Conservation (phyloP, 192 early-diverging fungal species). For the Powellomyces hirtus region DNA sequence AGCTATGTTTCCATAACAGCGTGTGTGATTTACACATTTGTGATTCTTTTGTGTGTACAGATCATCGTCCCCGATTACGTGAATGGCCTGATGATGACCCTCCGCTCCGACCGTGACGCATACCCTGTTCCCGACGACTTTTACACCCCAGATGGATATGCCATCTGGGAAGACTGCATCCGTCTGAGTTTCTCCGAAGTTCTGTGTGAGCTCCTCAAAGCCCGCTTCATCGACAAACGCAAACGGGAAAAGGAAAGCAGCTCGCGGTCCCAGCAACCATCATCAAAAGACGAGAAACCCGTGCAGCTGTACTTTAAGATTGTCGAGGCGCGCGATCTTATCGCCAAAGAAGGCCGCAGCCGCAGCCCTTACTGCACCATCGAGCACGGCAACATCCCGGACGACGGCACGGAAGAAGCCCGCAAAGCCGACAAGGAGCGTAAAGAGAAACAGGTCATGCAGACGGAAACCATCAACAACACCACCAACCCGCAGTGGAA, state of each 20-base stretch:
- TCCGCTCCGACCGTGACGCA: constrained; percentile 32
- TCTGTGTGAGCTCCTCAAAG: constrained; percentile 37
- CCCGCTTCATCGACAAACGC: constrained; percentile 24
- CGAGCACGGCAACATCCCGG: constrained; percentile 43
- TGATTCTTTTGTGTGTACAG: too few relatives aligned
- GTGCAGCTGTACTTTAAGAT: constrained; percentile 49
- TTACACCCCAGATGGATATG: constrained; percentile 35
- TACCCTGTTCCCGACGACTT: constrained; percentile 50
- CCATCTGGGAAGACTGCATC: constrained; percentile 35
- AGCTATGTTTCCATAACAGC: too few relatives aligned
- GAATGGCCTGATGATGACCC: constrained; percentile 39
- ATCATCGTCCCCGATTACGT: constrained; percentile 48
- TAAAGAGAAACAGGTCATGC: constrained; percentile 34
- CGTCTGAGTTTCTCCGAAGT: constrained; percentile 37
- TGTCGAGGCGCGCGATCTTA: constrained; percentile 46
- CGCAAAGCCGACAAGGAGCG: constrained; percentile 22
- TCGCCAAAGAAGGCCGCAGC: constrained; percentile 49
- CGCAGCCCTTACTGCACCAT: constrained; percentile 54
- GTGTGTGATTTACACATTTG: too few relatives aligned
- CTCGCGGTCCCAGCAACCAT: constrained; percentile 1
- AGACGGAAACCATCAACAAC: constrained; percentile 40
- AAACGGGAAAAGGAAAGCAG: neutral
- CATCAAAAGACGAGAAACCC: neutral
- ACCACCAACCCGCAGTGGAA: constrained; percentile 48
- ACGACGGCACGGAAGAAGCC: constrained; percentile 22